phyloP scores from a whole-genome alignment of 495 filamentous ascomycete species.

The Sordaria brevicollis region DNA sequence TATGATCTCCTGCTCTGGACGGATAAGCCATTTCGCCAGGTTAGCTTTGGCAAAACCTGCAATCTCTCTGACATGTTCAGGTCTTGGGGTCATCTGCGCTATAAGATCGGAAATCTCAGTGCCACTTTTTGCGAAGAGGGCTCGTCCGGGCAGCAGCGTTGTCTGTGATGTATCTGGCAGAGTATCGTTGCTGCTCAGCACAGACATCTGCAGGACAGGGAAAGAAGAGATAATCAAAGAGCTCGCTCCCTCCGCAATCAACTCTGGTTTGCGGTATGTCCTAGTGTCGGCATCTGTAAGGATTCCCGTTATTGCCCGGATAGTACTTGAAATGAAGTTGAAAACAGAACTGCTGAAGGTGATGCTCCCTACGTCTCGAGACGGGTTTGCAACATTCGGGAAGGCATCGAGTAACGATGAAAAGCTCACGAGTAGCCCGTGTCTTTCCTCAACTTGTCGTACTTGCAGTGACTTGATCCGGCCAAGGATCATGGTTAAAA shows the following conservation, averaged over 20 bases:
- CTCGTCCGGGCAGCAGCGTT: constrained; percentile 11
- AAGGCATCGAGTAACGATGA: constrained; percentile 34
- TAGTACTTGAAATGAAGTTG: background rate
- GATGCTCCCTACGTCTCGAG: background rate
- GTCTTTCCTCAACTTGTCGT: constrained; percentile 55
- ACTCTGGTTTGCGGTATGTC: constrained; percentile 51
- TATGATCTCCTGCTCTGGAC: constrained; percentile 33
- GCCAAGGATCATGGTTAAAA: constrained; percentile 26
- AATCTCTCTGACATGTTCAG: constrained; percentile 5
- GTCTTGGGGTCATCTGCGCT: background rate
- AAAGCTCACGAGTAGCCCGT: constrained; percentile 56
- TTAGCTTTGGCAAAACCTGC: constrained; percentile 15
- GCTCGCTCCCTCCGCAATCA: constrained; percentile 56
- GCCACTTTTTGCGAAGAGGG: constrained; percentile 6
- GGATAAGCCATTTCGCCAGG: constrained; percentile 30
- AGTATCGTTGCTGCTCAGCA: background rate
- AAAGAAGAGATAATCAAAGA: constrained; percentile 40
- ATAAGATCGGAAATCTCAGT: constrained; percentile 9
- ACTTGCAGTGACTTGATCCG: constrained; percentile 38
- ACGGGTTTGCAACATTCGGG: constrained; percentile 6
- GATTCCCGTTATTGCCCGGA: constrained; percentile 15
- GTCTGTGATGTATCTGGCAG: background rate
- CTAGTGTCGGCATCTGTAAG: constrained; percentile 25
- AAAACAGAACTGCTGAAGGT: background rate
- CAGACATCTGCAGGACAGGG: constrained; percentile 24